These are phyloP conservation scores for Boletus smithii DNA, from an alignment of 1,284 basidiomycete species.

Conservation along the genomic window DNA sequence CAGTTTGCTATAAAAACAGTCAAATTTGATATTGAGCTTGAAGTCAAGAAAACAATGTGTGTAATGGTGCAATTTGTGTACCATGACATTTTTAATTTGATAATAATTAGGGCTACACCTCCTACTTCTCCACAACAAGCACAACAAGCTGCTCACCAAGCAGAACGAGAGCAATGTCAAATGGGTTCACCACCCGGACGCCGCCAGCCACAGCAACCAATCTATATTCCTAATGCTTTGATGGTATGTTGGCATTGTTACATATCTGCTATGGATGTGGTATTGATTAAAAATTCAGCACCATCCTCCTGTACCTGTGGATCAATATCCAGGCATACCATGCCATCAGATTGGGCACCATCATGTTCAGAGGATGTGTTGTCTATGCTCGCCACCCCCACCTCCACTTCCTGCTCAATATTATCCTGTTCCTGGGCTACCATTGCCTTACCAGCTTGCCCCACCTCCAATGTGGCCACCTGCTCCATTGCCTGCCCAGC, in stretches of 20 bases:
- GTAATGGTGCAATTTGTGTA: not conserved
- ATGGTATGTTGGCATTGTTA: not conserved
- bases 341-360: not conserved
- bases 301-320: not conserved
- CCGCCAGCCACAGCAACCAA: not conserved
- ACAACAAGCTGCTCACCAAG: slow-evolving; percentile 1
- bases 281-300: not conserved
- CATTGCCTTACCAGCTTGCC: too few species aligned
- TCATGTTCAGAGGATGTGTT: not conserved
- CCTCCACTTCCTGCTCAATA: not conserved
- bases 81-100: not conserved
- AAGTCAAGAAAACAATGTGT: not conserved
- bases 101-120: not conserved
- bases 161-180: not conserved
- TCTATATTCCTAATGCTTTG: not conserved
- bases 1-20: too few species aligned
- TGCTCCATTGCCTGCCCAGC: too few species aligned
- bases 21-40: not conserved
- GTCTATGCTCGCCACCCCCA: not conserved
- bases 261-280: not conserved
- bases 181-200: slow-evolving; percentile 1
- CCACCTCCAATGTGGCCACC: too few species aligned
- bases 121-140: slow-evolving; percentile 3
- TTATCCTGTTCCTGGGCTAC: too few species aligned
- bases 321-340: not conserved